Evolutionary conservation across 176 grass and related monocot species (phyloP), one percentile per base, ranked within the genome.

Genomic region (Chrysopogon serrulatus): DNA sequence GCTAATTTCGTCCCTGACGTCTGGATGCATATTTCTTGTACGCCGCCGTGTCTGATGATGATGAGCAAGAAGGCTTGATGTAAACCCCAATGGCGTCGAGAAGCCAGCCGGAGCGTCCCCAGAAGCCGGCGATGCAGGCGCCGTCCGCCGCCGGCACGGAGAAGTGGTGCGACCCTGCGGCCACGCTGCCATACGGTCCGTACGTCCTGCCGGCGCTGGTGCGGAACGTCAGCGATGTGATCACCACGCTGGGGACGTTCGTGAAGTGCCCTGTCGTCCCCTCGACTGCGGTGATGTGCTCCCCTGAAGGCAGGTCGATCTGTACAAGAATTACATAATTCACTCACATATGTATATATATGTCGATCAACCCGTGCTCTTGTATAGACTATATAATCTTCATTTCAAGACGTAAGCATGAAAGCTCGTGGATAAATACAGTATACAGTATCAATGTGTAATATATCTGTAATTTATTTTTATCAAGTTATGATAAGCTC

Each of bases 31-130:
- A 21, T 9, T 24, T 10, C 5, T n/a, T 23, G 8, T 23, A 23
- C 10, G 56, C 23, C 8, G 8, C 56, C 10, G 9, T 5, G 23
- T 26, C 9, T 1, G 21, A 57, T n/a, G 23, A 56, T 1, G n/a
- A 59, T 2, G 53, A 60, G 56, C 56, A 60, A 60, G n/a, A 27
- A 60, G 70, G 42, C 70, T 48, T 69, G 6, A 63, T 31, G 60
- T 63, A 63, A 15, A 87, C 27, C 0, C 85, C 78, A 21, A 81
- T 43, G 26, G 85, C 43, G 2, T 81, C 85, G 13, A 87, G 2
- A 1, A 87, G 85, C 78, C 69, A 81, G 24, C 85, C 85, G 28
- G 77, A 41, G 35, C 85, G 77, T 15, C 85, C 85, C 69, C 85
- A 81, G 44, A 87, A 86, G 17, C 85, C 77, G 9, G 42, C 69